Conservation (phyloP, 2,329 filamentous ascomycete genomes). For the Dothidotthia symphoricarpi region DNA sequence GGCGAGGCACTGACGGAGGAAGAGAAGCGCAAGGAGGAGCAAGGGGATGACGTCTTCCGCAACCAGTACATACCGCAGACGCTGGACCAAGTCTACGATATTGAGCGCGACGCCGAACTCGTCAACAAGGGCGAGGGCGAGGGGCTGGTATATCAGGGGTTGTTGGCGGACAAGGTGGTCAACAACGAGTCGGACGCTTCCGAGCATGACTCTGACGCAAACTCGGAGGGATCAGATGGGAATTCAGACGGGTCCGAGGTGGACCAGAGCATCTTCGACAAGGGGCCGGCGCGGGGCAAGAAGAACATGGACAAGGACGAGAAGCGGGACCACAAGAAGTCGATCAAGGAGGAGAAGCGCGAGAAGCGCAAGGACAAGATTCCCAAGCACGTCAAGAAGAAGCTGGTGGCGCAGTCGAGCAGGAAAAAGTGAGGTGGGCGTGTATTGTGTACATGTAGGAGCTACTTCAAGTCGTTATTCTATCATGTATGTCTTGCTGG, state of each 20-base stretch:
- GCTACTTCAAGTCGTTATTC: too few species aligned
- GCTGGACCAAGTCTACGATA: slow-evolving; percentile 91
- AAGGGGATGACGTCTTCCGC: slow-evolving; percentile 89
- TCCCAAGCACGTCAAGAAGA: slow-evolving; percentile 94
- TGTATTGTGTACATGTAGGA: background rate
- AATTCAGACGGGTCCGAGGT: slow-evolving; percentile 29
- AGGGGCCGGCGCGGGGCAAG: slow-evolving; percentile 36
- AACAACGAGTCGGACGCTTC: slow-evolving; percentile 48
- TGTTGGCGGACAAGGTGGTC: slow-evolving; percentile 68
- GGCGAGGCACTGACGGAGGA: slow-evolving; percentile 51
- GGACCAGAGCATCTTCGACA: slow-evolving; percentile 36
- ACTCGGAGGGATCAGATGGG: too few species aligned
- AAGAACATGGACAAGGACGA: slow-evolving; percentile 86
- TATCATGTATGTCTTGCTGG: too few species aligned
- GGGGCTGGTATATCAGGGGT: slow-evolving; percentile 79
- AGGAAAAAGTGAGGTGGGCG: slow-evolving; percentile 55
- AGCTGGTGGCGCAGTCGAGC: slow-evolving; percentile 64
- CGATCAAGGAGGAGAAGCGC: slow-evolving; percentile 91
- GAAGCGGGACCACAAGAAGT: slow-evolving; percentile 84
- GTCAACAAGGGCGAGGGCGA: slow-evolving; percentile 70
- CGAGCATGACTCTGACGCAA: slow-evolving; percentile 16
- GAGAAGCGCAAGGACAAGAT: slow-evolving; percentile 95
- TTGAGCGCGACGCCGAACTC: slow-evolving; percentile 83
- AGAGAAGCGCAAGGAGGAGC: slow-evolving; percentile 60
- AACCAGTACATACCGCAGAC: slow-evolving; percentile 97